Percentiles rank a stretch among this genome's conserved stretches.
phyloP scores from a whole-genome alignment of 1,284 basidiomycete species.

The Sporisorium iseilematis-ciliati region DNA sequence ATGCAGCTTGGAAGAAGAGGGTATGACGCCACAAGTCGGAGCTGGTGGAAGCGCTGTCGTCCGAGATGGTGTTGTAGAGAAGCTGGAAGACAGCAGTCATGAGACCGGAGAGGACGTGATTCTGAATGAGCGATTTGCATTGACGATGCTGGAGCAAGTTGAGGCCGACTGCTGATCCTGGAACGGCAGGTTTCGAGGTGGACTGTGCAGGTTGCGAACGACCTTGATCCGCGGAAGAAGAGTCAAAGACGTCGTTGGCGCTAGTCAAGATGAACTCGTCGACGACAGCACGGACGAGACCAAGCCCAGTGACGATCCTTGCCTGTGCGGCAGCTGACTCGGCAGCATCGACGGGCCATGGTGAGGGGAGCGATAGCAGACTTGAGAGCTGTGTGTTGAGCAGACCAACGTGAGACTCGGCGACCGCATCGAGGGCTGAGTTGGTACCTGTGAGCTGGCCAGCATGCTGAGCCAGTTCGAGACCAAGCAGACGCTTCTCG shows the following conservation, averaged over 20 bases:
- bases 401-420: conserved; percentile 35
- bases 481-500: conserved; percentile 50
- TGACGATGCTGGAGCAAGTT: conserved; percentile 53
- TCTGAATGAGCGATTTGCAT: conserved; percentile 58
- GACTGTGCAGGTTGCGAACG: conserved; percentile 20
- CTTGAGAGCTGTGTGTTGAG: conserved; percentile 46
- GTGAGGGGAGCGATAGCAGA: conserved; percentile 34
- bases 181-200: conserved; percentile 28
- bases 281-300: conserved; percentile 50
- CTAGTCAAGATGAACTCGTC: conserved; percentile 49
- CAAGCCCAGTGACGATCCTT: conserved; percentile 42
- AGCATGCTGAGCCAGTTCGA: conserved; percentile 49
- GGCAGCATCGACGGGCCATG: conserved; percentile 39
- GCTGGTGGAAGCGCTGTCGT: conserved; percentile 14
- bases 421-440: conserved; percentile 24
- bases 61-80: conserved; percentile 49
- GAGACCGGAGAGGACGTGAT: conserved; percentile 50
- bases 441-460: conserved; percentile 26
- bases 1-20: conserved; percentile 49
- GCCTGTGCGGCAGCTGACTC: conserved; percentile 28
- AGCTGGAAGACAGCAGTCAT: conserved; percentile 48
- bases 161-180: conserved; percentile 53
- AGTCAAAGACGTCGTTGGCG: conserved; percentile 44
- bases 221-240: conserved; percentile 20
- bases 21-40: conserved; percentile 23